Percentiles rank a stretch among this genome's conserved stretches.
These are phyloP conservation scores for Trichosporon inkin DNA, from an alignment of 1,284 basidiomycete genomes.

Conservation along the genomic window DNA sequence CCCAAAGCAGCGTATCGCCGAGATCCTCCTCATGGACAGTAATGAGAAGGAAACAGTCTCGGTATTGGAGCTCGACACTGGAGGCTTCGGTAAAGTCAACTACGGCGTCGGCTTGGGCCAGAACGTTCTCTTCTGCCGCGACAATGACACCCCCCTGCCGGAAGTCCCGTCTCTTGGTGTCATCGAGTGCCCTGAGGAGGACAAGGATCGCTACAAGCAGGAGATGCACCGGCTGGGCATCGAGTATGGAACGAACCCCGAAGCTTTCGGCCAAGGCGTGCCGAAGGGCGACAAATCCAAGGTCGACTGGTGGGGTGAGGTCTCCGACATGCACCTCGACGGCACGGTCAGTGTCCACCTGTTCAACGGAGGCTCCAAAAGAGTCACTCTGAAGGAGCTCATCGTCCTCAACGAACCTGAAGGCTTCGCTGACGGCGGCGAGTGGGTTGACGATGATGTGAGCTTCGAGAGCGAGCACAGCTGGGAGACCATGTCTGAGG, in stretches of 20 bases:
- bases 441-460: conserved; percentile 22
- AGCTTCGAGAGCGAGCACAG: conserved; percentile 26
- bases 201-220: conserved; percentile 20
- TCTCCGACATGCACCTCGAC: conserved; percentile 47
- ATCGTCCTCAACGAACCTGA: conserved; percentile 32
- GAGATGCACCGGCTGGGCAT: conserved; percentile 25
- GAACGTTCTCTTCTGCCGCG: conserved; percentile 63
- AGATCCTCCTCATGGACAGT: conserved; percentile 38
- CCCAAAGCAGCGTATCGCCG: conserved; percentile 66
- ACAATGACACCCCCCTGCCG: conserved; percentile 35
- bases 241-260: conserved; percentile 15
- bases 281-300: conserved; percentile 26
- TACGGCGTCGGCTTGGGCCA: conserved; percentile 77
- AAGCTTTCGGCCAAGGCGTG: conserved; percentile 15
- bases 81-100: conserved; percentile 52
- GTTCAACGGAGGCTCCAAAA: conserved; percentile 30
- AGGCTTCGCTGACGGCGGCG: conserved; percentile 30
- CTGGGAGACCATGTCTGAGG: conserved; percentile 32
- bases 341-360: conserved; percentile 46
- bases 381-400: conserved; percentile 28
- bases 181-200: conserved; percentile 29
- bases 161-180: conserved; percentile 41
- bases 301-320: conserved; percentile 53
- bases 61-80: conserved; percentile 77
- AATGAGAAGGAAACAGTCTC: conserved; percentile 63